These are phyloP conservation scores for Saccharomycopsis guyanensis DNA, from an alignment of 805 yeast species.

Conservation along the genomic window DNA sequence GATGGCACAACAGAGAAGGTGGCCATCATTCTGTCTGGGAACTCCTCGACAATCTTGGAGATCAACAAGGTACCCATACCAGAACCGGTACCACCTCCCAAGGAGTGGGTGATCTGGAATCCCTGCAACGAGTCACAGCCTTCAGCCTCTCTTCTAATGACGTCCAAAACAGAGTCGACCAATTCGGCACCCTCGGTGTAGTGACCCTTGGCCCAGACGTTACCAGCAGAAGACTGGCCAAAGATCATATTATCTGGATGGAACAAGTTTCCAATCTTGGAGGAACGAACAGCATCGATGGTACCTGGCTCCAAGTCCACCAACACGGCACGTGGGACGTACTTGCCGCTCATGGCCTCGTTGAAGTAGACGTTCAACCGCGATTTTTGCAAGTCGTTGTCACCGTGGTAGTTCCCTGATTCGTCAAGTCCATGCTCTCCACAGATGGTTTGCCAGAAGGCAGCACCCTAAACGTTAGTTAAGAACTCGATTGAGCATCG, in stretches of 20 bases:
- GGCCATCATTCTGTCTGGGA: constrained; percentile 93
- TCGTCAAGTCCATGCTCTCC: constrained; percentile 78
- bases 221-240: constrained; percentile 91
- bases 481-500: not conserved
- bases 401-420: constrained; percentile 65
- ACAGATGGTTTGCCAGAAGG: constrained; percentile 89
- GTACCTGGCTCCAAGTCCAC: constrained; percentile 95
- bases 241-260: constrained; percentile 88
- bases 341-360: constrained; percentile 81
- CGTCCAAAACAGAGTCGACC: constrained; percentile 83
- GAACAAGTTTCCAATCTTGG: constrained; percentile 76
- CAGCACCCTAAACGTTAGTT: constrained; percentile 57
- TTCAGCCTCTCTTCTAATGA: constrained; percentile 89
- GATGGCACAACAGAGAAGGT: constrained; percentile 91
- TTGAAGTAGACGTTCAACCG: constrained; percentile 79
- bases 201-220: constrained; percentile 96
- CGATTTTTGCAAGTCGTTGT: constrained; percentile 41
- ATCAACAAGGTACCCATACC: constrained; percentile 91
- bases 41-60: constrained; percentile 83
- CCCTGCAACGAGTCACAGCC: constrained; percentile 90
- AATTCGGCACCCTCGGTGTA: constrained; percentile 96
- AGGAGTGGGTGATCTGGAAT: constrained; percentile 79
- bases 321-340: constrained; percentile 88
- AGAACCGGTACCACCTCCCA: constrained; percentile 94
- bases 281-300: constrained; percentile 74